These are phyloP conservation scores for Athelia sp. DNA, from an alignment of 1,284 basidiomycete species.

Conservation along the genomic window DNA sequence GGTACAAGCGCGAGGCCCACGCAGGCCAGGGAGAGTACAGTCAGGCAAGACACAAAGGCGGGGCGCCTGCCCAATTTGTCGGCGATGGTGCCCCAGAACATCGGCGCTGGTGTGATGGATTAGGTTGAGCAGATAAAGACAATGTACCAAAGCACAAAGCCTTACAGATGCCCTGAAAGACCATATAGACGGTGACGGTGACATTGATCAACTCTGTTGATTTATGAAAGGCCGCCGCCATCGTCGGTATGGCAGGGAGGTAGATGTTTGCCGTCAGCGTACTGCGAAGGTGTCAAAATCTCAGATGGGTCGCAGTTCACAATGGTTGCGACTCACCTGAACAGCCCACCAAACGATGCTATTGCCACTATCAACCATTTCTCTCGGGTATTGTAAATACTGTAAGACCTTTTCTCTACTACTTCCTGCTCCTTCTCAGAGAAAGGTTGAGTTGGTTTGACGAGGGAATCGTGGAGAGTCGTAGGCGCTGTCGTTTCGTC, in stretches of 20 bases:
- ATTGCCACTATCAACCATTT: conserved; percentile 67
- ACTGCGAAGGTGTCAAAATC: conserved; percentile 27
- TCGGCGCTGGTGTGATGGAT: conserved; percentile 44
- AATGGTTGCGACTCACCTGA: too few relatives aligned
- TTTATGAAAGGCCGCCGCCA: conserved; percentile 57
- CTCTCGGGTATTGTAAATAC: conserved; percentile 49
- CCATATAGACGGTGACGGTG: conserved; percentile 76
- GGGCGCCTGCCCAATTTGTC: conserved; percentile 54
- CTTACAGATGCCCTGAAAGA: conserved; percentile 69
- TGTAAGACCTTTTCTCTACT: conserved; percentile 33
- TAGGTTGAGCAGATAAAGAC: not conserved
- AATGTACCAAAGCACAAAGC: conserved; percentile 5
- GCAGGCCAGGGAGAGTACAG: conserved; percentile 48
- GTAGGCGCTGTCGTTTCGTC: too few relatives aligned
- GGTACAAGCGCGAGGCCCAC: conserved; percentile 58
- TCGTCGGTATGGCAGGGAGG: conserved; percentile 69
- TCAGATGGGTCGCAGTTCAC: too few relatives aligned
- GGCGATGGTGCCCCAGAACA: conserved; percentile 58
- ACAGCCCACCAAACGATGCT: conserved; percentile 50
- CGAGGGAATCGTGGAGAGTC: too few relatives aligned
- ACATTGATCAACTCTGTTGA: conserved; percentile 68
- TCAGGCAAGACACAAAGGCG: conserved; percentile 46
- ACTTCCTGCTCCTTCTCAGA: too few relatives aligned
- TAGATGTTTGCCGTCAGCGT: conserved; percentile 75
- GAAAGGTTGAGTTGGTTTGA: too few relatives aligned